These are phyloP conservation scores for Aquilaria malaccensis DNA, from an alignment of 345 rosid genomes.

Conservation along the genomic window DNA sequence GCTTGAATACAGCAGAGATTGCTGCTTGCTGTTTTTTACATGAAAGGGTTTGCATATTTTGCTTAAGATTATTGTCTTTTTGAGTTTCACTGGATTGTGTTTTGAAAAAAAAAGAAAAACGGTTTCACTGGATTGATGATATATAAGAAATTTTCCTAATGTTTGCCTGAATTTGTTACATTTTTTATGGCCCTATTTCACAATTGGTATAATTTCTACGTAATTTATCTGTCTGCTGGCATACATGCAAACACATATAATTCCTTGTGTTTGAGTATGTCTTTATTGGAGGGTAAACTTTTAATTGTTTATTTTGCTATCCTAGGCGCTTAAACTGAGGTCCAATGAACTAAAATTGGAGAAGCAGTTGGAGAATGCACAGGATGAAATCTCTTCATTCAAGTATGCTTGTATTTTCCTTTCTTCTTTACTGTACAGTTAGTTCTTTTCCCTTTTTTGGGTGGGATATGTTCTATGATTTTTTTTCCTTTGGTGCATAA, in stretches of 20 bases:
- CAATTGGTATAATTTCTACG: neutral
- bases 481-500: neutral
- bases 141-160: too few species aligned
- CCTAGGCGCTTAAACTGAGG: conserved; percentile 88
- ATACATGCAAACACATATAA: neutral
- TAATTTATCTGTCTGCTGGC: conserved; percentile 2
- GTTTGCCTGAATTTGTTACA: neutral
- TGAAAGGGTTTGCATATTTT: too few species aligned
- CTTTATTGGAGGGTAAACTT: neutral
- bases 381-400: conserved; percentile 58
- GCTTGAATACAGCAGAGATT: too few species aligned
- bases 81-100: too few species aligned
- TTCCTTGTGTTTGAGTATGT: neutral
- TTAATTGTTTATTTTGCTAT: conserved; percentile 11
- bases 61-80: too few species aligned
- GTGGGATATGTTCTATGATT: conserved; percentile 5
- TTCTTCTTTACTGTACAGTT: neutral
- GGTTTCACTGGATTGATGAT: too few species aligned
- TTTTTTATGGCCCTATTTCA: neutral
- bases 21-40: too few species aligned
- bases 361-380: conserved; percentile 78
- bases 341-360: conserved; percentile 94
- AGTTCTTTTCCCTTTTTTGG: neutral
- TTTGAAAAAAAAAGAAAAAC: too few species aligned
- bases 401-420: conserved; percentile 43